phyloP scores from a whole-genome alignment of 2,329 filamentous ascomycete species.

The Colletotrichum siamense region DNA sequence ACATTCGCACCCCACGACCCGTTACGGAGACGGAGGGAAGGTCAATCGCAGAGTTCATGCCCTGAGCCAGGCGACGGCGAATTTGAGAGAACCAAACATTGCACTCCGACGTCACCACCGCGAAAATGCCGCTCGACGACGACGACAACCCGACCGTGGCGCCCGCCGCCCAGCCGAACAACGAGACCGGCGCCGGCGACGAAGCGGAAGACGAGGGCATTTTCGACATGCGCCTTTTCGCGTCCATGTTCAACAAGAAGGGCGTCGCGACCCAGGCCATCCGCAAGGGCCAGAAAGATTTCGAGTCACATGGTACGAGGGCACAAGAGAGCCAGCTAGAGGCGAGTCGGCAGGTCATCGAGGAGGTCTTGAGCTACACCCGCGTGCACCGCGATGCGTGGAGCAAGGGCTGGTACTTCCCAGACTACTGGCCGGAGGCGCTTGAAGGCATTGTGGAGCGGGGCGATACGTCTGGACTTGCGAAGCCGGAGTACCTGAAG shows the following conservation, averaged over 20 bases:
- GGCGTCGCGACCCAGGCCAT: slow-evolving; percentile 68
- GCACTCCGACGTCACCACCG: not conserved
- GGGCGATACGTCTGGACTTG: slow-evolving; percentile 3
- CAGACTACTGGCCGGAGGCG: slow-evolving; percentile 54
- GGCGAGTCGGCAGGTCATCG: slow-evolving; percentile 85
- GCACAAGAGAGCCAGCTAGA: slow-evolving; percentile 81
- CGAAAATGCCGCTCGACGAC: slow-evolving; percentile 46
- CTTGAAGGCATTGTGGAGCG: slow-evolving; percentile 1
- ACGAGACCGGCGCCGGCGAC: slow-evolving; percentile 41
- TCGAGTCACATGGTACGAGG: slow-evolving; percentile 88
- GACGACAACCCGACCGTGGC: slow-evolving; percentile 41
- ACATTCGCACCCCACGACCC: not conserved
- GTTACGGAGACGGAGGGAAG: not conserved
- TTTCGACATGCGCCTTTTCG: slow-evolving; percentile 84
- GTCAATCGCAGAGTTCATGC: not conserved
- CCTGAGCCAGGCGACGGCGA: not conserved
- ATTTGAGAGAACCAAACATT: fast-evolving
- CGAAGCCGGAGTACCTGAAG: slow-evolving; percentile 14
- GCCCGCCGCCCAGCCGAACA: slow-evolving; percentile 26
- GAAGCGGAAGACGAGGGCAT: slow-evolving; percentile 77
- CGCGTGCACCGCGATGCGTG: slow-evolving; percentile 76
- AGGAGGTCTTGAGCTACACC: slow-evolving; percentile 81
- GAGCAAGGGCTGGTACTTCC: slow-evolving; percentile 76
- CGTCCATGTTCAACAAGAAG: slow-evolving; percentile 56
- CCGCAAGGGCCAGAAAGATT: slow-evolving; percentile 95